Conservation (phyloP, 257 asterid species). For the Datura wrightii region DNA sequence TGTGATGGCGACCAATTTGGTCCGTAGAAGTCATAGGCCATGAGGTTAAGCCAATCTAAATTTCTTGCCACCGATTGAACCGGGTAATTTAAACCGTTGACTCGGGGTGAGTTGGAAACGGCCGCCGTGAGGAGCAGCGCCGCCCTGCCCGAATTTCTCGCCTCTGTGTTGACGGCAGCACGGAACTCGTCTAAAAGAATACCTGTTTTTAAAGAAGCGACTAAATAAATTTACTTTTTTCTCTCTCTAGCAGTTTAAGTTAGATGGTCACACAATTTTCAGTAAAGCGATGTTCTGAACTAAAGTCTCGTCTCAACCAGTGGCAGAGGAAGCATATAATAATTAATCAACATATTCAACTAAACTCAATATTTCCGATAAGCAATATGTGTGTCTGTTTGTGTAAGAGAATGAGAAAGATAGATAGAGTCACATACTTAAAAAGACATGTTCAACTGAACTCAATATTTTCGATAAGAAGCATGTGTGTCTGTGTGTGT, state of each 20-base stretch:
- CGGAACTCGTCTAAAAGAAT: constrained; percentile 50
- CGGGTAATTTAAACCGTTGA: constrained; percentile 44
- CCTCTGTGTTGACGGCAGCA: constrained; percentile 45
- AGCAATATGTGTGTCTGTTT: too few species aligned
- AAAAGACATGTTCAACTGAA: too few species aligned
- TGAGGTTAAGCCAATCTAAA: constrained; percentile 52
- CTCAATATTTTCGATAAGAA: too few species aligned
- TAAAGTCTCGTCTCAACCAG: too few species aligned
- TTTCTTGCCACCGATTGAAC: constrained; percentile 39
- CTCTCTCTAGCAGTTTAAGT: fast-evolving
- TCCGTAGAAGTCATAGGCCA: constrained; percentile 59
- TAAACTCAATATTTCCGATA: neutral
- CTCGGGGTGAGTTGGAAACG: constrained; percentile 33
- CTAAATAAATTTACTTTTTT: neutral
- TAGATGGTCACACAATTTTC: neutral
- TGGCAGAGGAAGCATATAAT: too few species aligned
- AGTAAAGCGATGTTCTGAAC: too few species aligned
- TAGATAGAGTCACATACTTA: too few species aligned
- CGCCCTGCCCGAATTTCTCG: constrained; percentile 34
- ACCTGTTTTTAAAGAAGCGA: neutral
- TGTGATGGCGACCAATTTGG: constrained; percentile 44
- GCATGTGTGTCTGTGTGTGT: too few species aligned
- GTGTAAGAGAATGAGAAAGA: too few species aligned
- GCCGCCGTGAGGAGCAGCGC: constrained; percentile 49
- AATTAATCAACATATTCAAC: neutral